Evolutionary conservation across 2,329 filamentous ascomycete species (phyloP).

Genomic region (Ascochyta koolunga): DNA sequence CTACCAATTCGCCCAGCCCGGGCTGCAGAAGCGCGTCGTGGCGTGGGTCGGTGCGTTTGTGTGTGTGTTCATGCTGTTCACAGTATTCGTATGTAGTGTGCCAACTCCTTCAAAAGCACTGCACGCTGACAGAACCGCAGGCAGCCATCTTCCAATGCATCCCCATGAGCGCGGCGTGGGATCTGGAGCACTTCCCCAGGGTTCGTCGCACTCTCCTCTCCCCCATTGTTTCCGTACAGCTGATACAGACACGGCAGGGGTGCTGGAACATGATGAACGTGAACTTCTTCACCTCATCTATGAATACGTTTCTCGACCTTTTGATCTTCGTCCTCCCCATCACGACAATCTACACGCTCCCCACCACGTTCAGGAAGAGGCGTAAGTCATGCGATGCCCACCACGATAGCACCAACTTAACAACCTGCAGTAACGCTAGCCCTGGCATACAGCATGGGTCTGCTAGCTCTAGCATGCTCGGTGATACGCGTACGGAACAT

Average conservation of each 20-base stretch:
- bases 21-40: background rate
- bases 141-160: constrained; percentile 2
- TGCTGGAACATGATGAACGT: constrained; percentile 2
- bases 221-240: background rate
- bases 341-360: background rate
- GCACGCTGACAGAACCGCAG: background rate
- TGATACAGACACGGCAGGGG: background rate
- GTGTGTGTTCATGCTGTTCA: background rate
- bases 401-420: background rate
- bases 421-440: background rate
- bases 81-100: background rate
- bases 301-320: background rate
- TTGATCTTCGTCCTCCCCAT: background rate
- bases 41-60: background rate
- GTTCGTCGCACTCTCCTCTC: background rate
- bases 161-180: background rate
- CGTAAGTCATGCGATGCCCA: background rate
- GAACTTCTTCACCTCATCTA: background rate
- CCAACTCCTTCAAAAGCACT: background rate
- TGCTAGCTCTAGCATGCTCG: background rate
- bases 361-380: background rate
- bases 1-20: background rate
- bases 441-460: background rate
- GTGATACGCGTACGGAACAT: background rate
- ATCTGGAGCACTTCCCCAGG: background rate